Percentiles rank a stretch among this genome's conserved stretches.
Conservation (phyloP, 176 grass and related monocot genomes). For the Pontederia paniculata region DNA sequence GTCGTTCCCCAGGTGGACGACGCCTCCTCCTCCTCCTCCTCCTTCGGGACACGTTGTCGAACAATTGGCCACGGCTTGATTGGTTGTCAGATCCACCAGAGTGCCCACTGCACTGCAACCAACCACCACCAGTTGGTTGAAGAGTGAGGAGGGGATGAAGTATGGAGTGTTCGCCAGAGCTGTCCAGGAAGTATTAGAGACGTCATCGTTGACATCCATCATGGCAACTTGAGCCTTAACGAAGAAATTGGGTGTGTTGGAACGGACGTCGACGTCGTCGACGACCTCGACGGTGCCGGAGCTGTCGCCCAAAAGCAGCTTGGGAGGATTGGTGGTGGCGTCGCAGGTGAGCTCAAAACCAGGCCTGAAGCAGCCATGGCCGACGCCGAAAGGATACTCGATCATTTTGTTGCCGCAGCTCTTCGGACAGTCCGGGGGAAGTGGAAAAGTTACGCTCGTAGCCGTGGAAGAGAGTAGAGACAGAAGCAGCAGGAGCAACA, state of each 20-base stretch:
- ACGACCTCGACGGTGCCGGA: slow-evolving; percentile 9
- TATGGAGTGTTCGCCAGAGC: too few species aligned
- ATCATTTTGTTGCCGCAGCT: slow-evolving; percentile 15
- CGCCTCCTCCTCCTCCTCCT: too few species aligned
- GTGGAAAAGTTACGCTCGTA: background rate
- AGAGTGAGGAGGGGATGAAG: too few species aligned
- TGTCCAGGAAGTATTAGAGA: slow-evolving; percentile 1
- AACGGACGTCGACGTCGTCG: background rate
- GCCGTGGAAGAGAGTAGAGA: too few species aligned
- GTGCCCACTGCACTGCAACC: background rate
- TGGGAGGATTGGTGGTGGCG: background rate
- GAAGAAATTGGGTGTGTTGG: accelerated
- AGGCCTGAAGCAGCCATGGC: slow-evolving; percentile 11
- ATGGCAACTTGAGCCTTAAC: background rate
- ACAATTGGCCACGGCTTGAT: background rate
- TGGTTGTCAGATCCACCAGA: background rate
- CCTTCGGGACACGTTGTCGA: too few species aligned
- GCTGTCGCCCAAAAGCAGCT: slow-evolving; percentile 4
- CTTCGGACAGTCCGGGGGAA: background rate
- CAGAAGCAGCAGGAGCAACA: too few species aligned
- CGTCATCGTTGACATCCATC: background rate
- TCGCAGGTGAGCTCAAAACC: slow-evolving; percentile 32
- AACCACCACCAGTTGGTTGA: too few species aligned
- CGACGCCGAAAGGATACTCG: slow-evolving; percentile 27
- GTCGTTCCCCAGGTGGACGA: too few species aligned